A percentile compares a stretch with the other conserved stretches of the same genome.
phyloP scores from a whole-genome alignment of 352 stramenopile genomes.

The Phytophthora tentaculata region DNA sequence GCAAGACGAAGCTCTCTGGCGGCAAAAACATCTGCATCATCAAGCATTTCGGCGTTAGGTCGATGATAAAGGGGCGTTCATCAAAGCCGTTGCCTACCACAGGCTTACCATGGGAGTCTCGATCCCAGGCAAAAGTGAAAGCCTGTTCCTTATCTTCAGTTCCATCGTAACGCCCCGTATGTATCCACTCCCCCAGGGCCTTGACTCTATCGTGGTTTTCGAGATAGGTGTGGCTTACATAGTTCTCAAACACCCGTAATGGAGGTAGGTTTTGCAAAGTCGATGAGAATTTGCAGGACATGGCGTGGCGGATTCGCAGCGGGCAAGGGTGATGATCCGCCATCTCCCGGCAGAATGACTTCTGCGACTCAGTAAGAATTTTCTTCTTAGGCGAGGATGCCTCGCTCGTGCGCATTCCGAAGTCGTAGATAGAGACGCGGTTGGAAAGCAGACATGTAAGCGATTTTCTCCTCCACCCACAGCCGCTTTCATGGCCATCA shows the following conservation, averaged over 20 bases:
- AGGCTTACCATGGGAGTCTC: neutral
- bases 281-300: conserved; percentile 5
- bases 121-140: conserved; percentile 1
- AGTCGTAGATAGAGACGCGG: neutral
- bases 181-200: conserved; percentile 1
- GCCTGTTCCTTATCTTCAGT: neutral
- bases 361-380: conserved; percentile 7
- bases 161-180: neutral
- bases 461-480: neutral
- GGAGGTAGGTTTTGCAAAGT: neutral
- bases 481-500: neutral
- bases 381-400: neutral
- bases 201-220: conserved; percentile 13
- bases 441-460: neutral
- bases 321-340: neutral
- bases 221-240: conserved; percentile 12
- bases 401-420: neutral
- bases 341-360: conserved; percentile 9
- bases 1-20: neutral
- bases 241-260: conserved; percentile 3
- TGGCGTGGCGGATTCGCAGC: no score
- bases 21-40: neutral
- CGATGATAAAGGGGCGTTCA: neutral
- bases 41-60: conserved; percentile 1
- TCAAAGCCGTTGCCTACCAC: conserved; percentile 5